phyloP scores from a whole-genome alignment of 129 eudicot genomes.

The Saussurea involucrata region DNA sequence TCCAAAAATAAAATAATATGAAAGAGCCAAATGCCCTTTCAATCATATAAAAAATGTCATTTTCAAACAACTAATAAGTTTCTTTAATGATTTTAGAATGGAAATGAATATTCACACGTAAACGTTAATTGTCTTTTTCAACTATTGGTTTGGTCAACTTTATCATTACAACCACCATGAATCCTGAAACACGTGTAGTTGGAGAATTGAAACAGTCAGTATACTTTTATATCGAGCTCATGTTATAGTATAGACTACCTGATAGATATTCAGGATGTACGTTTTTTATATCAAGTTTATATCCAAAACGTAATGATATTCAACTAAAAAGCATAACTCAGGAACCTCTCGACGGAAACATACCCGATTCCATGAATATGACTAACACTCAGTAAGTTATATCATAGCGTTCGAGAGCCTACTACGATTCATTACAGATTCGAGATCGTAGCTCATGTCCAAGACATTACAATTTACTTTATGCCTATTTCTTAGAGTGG shows the following conservation, averaged over 20 bases:
- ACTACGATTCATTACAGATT: too few relatives aligned
- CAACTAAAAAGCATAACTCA: too few relatives aligned
- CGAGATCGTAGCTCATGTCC: too few relatives aligned
- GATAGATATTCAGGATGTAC: neutral
- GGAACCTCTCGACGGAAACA: too few relatives aligned
- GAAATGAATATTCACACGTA: conserved; percentile 22
- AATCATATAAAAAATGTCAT: neutral
- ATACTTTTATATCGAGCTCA: too few relatives aligned
- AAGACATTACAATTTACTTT: too few relatives aligned
- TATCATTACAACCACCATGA: conserved; percentile 23
- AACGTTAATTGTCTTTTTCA: conserved; percentile 17
- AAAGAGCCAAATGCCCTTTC: conserved; percentile 29
- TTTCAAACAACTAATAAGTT: neutral
- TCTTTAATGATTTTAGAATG: conserved; percentile 10
- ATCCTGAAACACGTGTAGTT: conserved; percentile 11
- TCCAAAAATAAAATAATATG: neutral
- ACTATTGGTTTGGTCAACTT: conserved; percentile 23
- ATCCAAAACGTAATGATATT: too few relatives aligned
- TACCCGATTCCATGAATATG: too few relatives aligned
- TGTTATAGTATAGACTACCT: neutral
- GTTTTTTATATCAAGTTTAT: neutral
- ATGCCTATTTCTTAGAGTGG: too few relatives aligned
- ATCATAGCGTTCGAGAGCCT: too few relatives aligned
- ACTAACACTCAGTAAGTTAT: too few relatives aligned
- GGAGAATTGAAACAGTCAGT: neutral